Percentiles rank a stretch among this genome's conserved stretches.
Evolutionary conservation across 1,139 yeast genomes (phyloP).

Genomic region (Debaryomyces coudertii): DNA sequence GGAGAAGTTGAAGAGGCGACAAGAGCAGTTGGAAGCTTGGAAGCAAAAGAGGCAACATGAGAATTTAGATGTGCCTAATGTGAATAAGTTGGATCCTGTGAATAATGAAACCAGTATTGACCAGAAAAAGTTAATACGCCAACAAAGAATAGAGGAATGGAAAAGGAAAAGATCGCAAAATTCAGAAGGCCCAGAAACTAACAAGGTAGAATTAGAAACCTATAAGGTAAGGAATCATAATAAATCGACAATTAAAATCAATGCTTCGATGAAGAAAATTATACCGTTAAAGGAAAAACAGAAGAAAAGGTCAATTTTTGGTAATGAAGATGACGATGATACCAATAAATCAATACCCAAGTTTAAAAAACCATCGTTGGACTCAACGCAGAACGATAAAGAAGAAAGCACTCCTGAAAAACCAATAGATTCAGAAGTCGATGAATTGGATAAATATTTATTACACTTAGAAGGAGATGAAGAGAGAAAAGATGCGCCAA

Average conservation of each 20-base stretch:
- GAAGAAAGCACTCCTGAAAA: constrained; percentile 8
- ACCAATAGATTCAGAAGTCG: constrained; percentile 19
- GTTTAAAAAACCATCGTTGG: constrained; percentile 30
- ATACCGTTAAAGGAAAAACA: not conserved
- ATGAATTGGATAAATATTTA: constrained; percentile 28
- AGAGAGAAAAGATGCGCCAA: not conserved
- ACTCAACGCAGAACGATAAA: not conserved
- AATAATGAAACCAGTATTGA: constrained; percentile 13
- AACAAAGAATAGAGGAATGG: constrained; percentile 46
- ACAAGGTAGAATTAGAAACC: not conserved
- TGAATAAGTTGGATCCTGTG: not conserved
- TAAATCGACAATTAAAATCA: constrained; percentile 2
- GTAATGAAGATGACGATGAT: constrained; percentile 23
- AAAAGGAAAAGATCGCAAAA: constrained; percentile 30
- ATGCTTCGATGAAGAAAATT: constrained; percentile 6
- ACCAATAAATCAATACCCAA: constrained; percentile 21
- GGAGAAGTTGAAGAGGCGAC: constrained; percentile 40
- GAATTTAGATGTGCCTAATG: constrained; percentile 10
- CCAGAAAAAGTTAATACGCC: constrained; percentile 24
- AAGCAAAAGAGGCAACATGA: constrained; percentile 39
- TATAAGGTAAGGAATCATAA: not conserved
- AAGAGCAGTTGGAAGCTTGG: constrained; percentile 47
- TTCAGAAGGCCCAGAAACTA: not conserved
- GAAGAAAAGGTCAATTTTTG: constrained; percentile 2
- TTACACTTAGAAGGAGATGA: not conserved